phyloP scores from a whole-genome alignment of 2,329 filamentous ascomycete genomes.

The Phialemoniopsis sp. region DNA sequence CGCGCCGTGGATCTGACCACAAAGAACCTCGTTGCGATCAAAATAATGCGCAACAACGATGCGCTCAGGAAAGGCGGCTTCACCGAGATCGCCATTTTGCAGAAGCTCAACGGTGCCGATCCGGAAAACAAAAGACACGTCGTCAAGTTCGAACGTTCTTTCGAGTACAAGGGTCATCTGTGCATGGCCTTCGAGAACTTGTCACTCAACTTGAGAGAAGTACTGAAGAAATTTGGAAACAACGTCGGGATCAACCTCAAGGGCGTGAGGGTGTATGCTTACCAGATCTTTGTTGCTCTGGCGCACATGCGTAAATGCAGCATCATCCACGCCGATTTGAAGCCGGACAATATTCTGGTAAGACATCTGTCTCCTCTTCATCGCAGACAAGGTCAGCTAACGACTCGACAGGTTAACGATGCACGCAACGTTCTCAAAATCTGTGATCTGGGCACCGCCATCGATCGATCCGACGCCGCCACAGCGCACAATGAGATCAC shows the following conservation, averaged over 20 bases:
- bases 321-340: constrained; percentile 92
- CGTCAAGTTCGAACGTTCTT: constrained; percentile 79
- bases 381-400: constrained; percentile 14
- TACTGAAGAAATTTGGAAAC: constrained; percentile 92
- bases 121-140: constrained; percentile 88
- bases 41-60: constrained; percentile 96
- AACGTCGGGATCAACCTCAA: constrained; percentile 88
- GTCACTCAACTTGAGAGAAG: constrained; percentile 87
- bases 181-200: constrained; percentile 98
- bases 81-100: constrained; percentile 90
- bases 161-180: constrained; percentile 91
- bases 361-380: constrained; percentile 12
- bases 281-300: constrained; percentile 89
- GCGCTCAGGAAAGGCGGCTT: constrained; percentile 86
- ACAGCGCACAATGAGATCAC: constrained; percentile 79
- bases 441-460: constrained; percentile 94
- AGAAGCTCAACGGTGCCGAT: constrained; percentile 82
- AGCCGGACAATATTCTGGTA: constrained; percentile 94
- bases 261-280: constrained; percentile 83
- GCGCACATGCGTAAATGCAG: constrained; percentile 87
- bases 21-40: constrained; percentile 82
- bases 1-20: constrained; percentile 75
- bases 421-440: constrained; percentile 83
- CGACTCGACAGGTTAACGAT: constrained; percentile 62
- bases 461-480: constrained; percentile 74